These are phyloP conservation scores for Cyclocybe cylindracea DNA, from an alignment of 768 basidiomycete species.

Conservation along the genomic window DNA sequence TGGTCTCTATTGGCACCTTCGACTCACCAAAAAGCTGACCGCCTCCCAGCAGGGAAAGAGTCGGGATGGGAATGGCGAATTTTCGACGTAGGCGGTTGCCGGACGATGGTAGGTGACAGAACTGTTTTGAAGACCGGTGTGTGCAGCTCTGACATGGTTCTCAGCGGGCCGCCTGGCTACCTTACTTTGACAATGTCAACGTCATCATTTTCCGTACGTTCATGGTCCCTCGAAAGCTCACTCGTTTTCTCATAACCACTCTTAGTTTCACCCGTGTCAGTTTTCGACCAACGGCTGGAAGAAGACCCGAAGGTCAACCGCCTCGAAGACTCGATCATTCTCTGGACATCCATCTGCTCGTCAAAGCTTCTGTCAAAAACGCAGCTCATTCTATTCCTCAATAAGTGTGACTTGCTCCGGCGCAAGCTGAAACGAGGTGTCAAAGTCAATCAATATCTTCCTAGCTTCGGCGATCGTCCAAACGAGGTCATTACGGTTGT, in stretches of 20 bases:
- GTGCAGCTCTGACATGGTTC: not conserved
- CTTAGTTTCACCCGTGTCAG: slow-evolving; percentile 71
- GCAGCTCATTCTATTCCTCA: slow-evolving; percentile 64
- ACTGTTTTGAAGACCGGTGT: too few species aligned
- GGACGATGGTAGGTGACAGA: slow-evolving; percentile 52
- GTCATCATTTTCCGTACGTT: slow-evolving; percentile 70
- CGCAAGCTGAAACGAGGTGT: slow-evolving; percentile 64
- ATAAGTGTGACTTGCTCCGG: slow-evolving; percentile 69
- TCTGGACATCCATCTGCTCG: slow-evolving; percentile 72
- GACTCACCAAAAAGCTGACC: not conserved
- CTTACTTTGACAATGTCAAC: slow-evolving; percentile 78
- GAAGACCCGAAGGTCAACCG: slow-evolving; percentile 74
- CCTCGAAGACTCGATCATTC: slow-evolving; percentile 69
- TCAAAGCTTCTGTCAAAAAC: slow-evolving; percentile 62
- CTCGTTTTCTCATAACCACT: not conserved
- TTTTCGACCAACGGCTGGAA: slow-evolving; percentile 73
- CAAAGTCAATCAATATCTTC: slow-evolving; percentile 55
- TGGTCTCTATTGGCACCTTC: slow-evolving; percentile 1
- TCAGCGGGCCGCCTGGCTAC: slow-evolving; percentile 77
- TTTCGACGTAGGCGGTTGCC: slow-evolving; percentile 77
- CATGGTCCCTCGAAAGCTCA: not conserved
- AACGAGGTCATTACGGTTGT: slow-evolving; percentile 67
- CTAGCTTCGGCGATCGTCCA: slow-evolving; percentile 66
- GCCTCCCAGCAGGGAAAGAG: slow-evolving; percentile 25
- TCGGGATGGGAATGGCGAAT: slow-evolving; percentile 64